phyloP scores from a whole-genome alignment of 192 early-diverging fungal genomes.

The Piromyces finnis region DNA sequence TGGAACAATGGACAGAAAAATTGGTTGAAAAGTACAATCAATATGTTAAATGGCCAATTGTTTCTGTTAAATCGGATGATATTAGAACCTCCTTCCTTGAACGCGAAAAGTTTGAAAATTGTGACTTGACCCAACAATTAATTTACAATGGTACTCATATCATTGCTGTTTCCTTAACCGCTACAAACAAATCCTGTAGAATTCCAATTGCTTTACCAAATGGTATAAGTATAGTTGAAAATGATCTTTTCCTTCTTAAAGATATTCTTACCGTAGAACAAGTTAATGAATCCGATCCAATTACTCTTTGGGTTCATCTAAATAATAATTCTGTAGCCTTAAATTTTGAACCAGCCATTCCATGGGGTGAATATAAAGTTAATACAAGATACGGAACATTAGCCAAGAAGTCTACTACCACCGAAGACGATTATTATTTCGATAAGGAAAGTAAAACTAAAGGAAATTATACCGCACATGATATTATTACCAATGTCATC shows the following conservation, averaged over 20 bases:
- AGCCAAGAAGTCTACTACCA: not conserved
- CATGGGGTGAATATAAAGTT: not conserved
- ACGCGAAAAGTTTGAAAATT: not conserved
- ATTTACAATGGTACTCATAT: not conserved
- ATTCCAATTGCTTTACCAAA: not conserved
- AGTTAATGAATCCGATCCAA: not conserved
- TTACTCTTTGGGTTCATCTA: not conserved
- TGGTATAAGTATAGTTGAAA: not conserved
- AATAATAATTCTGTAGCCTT: not conserved
- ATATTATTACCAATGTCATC: no score
- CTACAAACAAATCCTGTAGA: not conserved
- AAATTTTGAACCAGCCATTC: not conserved
- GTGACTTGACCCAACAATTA: not conserved
- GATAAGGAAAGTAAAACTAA: not conserved
- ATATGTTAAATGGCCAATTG: not conserved
- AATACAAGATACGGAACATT: not conserved
- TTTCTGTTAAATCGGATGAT: not conserved
- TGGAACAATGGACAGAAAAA: not conserved
- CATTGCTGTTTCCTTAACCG: not conserved
- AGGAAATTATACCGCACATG: no score
- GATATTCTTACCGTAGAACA: not conserved
- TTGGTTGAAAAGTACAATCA: not conserved
- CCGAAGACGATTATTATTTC: not conserved
- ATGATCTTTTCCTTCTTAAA: not conserved
- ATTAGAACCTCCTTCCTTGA: not conserved